A percentile compares a stretch with the other conserved stretches of the same genome.
Conservation (phyloP, 352 stramenopile genomes). For the Pythium monospermum region DNA sequence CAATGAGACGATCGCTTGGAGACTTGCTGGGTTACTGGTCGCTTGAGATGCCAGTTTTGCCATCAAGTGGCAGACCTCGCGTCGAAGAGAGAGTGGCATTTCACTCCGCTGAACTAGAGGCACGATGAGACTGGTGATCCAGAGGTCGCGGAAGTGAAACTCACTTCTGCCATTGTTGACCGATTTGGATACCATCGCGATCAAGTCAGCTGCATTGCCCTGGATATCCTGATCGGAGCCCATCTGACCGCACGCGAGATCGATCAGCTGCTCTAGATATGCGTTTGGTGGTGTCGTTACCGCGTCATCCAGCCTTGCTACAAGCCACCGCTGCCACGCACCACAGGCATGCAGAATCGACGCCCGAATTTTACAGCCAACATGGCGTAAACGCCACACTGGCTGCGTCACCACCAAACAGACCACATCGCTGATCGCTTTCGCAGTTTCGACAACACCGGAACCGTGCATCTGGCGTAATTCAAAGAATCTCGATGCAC, state of each 20-base stretch:
- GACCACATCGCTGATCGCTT: not conserved
- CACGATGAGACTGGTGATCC: not conserved
- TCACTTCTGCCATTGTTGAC: not conserved
- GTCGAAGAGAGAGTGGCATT: not conserved
- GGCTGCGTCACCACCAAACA: slow-evolving; percentile 4
- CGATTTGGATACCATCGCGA: not conserved
- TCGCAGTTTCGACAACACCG: not conserved
- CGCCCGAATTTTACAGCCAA: not conserved
- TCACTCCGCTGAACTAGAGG: not conserved
- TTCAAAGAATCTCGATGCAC: not conserved
- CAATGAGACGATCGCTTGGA: not conserved
- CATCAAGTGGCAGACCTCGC: slow-evolving; percentile 2
- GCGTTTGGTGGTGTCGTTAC: not conserved
- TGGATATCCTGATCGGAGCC: slow-evolving; percentile 1
- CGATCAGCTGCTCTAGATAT: not conserved
- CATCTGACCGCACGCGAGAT: not conserved
- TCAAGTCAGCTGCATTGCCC: not conserved
- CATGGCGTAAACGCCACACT: not conserved
- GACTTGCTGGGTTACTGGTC: not conserved
- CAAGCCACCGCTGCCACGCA: slow-evolving; percentile 9
- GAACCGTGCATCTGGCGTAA: not conserved
- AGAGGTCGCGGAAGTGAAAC: not conserved
- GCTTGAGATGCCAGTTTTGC: not conserved
- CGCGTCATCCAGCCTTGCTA: not conserved
- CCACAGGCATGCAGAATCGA: not conserved